Evolutionary conservation across 202 grass and related monocot genomes (phyloP).

Genomic region (Digitaria exilis): DNA sequence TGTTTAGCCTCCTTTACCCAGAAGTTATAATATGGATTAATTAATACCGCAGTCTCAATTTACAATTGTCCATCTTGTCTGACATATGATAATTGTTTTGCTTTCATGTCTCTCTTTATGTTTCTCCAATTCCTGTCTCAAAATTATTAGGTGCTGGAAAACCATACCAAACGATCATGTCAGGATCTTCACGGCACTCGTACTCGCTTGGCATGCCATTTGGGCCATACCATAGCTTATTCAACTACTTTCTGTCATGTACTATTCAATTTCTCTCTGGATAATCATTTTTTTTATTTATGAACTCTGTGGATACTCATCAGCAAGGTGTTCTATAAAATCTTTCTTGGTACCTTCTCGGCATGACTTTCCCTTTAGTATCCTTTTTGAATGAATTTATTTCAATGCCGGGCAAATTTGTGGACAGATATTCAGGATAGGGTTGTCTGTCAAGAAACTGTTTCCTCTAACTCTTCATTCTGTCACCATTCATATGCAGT

Average conservation of each 20-base stretch:
- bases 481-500: conserved; percentile 3
- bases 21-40: neutral
- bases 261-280: neutral
- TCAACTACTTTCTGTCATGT: neutral
- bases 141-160: neutral
- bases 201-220: conserved; percentile 4
- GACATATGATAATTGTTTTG: neutral
- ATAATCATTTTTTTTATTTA: too few relatives aligned
- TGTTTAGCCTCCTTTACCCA: neutral
- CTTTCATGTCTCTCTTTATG: neutral
- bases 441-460: conserved; percentile 2
- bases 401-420: neutral
- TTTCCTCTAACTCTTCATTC: conserved; percentile 18
- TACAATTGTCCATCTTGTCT: neutral
- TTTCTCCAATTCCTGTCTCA: neutral
- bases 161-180: neutral
- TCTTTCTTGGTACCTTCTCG: neutral
- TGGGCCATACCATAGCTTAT: neutral
- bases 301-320: neutral
- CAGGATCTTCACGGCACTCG: neutral
- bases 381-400: neutral
- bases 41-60: neutral
- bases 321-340: neutral
- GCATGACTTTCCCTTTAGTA: neutral
- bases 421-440: neutral